Conservation (phyloP, 768 basidiomycete genomes). For the Rossbeevera mucosa region DNA sequence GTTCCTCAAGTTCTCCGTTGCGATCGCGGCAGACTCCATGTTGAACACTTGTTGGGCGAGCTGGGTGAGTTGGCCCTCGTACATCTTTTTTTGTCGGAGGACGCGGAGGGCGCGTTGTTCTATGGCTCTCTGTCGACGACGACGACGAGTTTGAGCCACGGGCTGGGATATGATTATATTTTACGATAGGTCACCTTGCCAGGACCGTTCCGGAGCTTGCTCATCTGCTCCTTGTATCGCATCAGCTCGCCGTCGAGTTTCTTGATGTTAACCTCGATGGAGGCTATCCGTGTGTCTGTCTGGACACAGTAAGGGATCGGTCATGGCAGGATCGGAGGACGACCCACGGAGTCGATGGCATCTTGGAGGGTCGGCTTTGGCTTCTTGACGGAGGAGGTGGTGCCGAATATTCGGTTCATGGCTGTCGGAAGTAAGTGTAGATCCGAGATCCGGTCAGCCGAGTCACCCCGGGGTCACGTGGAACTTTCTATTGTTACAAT, state of each 20-base stretch:
- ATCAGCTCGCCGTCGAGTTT: slow-evolving; percentile 92
- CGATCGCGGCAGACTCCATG: slow-evolving; percentile 93
- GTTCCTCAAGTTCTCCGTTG: slow-evolving; percentile 96
- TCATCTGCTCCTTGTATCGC: slow-evolving; percentile 94
- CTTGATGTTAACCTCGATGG: slow-evolving; percentile 94
- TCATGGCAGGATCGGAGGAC: background rate
- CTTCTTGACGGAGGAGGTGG: slow-evolving; percentile 64
- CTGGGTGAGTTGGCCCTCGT: slow-evolving; percentile 87
- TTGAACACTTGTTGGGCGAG: slow-evolving; percentile 95
- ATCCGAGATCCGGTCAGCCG: background rate
- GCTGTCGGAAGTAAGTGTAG: background rate
- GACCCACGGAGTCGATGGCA: slow-evolving; percentile 81
- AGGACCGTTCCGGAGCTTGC: slow-evolving; percentile 86
- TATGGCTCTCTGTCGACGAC: slow-evolving; percentile 70
- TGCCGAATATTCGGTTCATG: slow-evolving; percentile 87
- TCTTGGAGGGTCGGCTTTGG: slow-evolving; percentile 85
- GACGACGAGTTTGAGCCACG: too few species aligned
- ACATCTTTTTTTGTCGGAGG: slow-evolving; percentile 94
- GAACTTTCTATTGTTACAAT: background rate
- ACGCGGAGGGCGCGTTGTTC: slow-evolving; percentile 92
- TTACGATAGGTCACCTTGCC: slow-evolving; percentile 67
- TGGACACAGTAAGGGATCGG: slow-evolving; percentile 27
- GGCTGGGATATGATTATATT: background rate
- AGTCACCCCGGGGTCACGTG: background rate
- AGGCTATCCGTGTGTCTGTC: slow-evolving; percentile 84